A percentile compares a stretch with the other conserved stretches of the same genome.
Evolutionary conservation across 148 eudicot species (phyloP).

Genomic region (Rhododendron mucronatum): DNA sequence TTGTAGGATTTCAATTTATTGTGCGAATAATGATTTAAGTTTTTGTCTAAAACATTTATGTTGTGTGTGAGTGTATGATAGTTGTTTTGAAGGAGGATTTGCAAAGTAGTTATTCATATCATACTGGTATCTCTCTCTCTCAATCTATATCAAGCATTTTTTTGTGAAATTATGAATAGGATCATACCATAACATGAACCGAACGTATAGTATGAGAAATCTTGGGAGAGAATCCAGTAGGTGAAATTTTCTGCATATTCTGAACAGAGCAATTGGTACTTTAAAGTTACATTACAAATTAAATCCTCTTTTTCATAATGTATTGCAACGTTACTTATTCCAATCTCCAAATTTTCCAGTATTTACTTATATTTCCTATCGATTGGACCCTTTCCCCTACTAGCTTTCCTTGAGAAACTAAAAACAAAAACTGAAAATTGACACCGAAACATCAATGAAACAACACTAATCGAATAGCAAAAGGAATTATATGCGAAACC

Average conservation of each 20-base stretch:
- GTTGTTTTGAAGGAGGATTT: not conserved
- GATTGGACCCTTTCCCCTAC: not conserved
- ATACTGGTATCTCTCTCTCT: not conserved
- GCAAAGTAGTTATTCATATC: too few relatives aligned
- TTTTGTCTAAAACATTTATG: not conserved
- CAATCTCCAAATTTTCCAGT: not conserved
- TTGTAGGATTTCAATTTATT: not conserved
- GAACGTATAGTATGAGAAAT: not conserved
- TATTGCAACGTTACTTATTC: not conserved
- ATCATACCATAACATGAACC: too few relatives aligned
- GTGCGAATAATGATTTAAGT: not conserved
- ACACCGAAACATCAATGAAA: not conserved
- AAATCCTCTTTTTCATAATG: not conserved
- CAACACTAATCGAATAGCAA: not conserved
- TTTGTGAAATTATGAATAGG: not conserved
- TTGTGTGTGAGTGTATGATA: not conserved
- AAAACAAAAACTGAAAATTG: not conserved
- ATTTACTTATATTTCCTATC: not conserved
- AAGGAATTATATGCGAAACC: not conserved
- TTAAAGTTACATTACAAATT: not conserved
- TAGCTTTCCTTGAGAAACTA: not conserved
- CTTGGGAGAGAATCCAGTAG: not conserved
- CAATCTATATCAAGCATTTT: too few relatives aligned
- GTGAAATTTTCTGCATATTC: not conserved
- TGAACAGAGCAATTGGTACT: not conserved